These are phyloP conservation scores for Hortiboletus flavorubellus DNA, from an alignment of 768 basidiomycete species.

Conservation along the genomic window DNA sequence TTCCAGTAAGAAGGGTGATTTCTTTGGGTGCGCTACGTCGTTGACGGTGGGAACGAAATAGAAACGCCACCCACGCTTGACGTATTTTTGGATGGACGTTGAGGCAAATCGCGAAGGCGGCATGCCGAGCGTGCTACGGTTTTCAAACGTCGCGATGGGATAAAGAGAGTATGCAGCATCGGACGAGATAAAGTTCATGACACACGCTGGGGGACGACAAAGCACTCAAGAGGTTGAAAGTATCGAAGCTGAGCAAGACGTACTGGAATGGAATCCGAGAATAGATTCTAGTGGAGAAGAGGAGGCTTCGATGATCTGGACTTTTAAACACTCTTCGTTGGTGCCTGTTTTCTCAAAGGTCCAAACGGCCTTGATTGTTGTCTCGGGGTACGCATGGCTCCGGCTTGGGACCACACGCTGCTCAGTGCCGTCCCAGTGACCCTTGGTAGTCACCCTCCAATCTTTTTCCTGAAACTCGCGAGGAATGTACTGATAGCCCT, in stretches of 20 bases:
- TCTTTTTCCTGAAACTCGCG: slow-evolving; percentile 14
- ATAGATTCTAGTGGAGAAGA: slow-evolving; percentile 32
- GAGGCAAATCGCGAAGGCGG: slow-evolving; percentile 2
- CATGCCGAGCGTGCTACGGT: slow-evolving; percentile 25
- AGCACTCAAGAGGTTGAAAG: slow-evolving; percentile 11
- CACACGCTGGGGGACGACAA: slow-evolving; percentile 1
- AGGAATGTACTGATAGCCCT: slow-evolving; percentile 33
- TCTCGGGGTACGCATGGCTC: background rate
- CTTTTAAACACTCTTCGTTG: slow-evolving; percentile 16
- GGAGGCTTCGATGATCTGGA: slow-evolving; percentile 38
- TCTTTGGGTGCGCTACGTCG: background rate
- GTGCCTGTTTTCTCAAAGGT: slow-evolving; percentile 21
- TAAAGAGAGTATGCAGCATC: slow-evolving; percentile 40
- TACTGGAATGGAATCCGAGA: slow-evolving; percentile 48
- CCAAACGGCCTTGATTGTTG: slow-evolving; percentile 14
- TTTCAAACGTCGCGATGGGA: slow-evolving; percentile 40
- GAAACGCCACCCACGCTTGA: slow-evolving; percentile 31
- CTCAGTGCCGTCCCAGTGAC: slow-evolving; percentile 19
- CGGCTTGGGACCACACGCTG: background rate
- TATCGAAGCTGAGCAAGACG: slow-evolving; percentile 8
- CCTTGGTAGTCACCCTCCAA: slow-evolving; percentile 10
- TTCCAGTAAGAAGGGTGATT: slow-evolving; percentile 18
- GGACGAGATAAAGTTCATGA: slow-evolving; percentile 40
- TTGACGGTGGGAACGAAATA: slow-evolving; percentile 3
- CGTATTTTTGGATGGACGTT: slow-evolving; percentile 33